phyloP scores from a whole-genome alignment of 768 basidiomycete genomes.

The Lentinula guzmanii region DNA sequence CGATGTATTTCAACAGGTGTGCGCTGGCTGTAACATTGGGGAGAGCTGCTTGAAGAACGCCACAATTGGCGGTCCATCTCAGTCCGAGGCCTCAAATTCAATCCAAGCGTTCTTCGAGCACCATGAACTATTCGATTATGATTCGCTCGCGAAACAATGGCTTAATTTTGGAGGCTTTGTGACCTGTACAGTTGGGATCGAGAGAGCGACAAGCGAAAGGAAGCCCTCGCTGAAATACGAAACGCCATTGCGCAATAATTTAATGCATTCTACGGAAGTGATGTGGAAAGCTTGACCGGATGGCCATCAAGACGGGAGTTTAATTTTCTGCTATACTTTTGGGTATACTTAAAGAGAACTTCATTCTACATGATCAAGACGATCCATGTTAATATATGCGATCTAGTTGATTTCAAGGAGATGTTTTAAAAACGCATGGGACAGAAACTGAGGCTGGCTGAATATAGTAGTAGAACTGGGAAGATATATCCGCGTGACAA shows the following conservation, averaged over 20 bases:
- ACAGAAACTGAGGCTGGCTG: slow-evolving; percentile 21
- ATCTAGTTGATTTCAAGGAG: slow-evolving; percentile 22
- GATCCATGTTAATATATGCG: slow-evolving; percentile 33
- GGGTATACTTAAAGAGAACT: no score
- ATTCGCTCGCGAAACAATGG: slow-evolving; percentile 4
- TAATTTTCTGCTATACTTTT: neutral
- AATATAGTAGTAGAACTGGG: slow-evolving; percentile 18
- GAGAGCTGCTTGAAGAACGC: no score
- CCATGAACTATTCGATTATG: neutral
- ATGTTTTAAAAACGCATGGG: slow-evolving; percentile 12
- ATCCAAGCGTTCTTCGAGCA: neutral
- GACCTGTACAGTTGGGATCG: neutral
- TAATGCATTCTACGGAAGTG: slow-evolving; percentile 5
- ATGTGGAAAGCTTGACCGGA: neutral
- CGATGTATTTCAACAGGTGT: no score
- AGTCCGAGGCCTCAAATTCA: neutral
- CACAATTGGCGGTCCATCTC: no score
- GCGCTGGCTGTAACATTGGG: no score
- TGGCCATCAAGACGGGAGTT: neutral
- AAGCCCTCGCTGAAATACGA: slow-evolving; percentile 2
- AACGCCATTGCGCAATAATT: slow-evolving; percentile 6
- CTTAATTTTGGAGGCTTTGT: slow-evolving; percentile 1
- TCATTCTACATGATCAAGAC: slow-evolving; percentile 18
- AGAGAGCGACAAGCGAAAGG: neutral
- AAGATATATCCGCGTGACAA: slow-evolving; percentile 27